Evolutionary conservation across 1,139 yeast genomes (phyloP), one percentile per base, ranked within the genome.

Genomic region (Blastobotrys proliferans): DNA sequence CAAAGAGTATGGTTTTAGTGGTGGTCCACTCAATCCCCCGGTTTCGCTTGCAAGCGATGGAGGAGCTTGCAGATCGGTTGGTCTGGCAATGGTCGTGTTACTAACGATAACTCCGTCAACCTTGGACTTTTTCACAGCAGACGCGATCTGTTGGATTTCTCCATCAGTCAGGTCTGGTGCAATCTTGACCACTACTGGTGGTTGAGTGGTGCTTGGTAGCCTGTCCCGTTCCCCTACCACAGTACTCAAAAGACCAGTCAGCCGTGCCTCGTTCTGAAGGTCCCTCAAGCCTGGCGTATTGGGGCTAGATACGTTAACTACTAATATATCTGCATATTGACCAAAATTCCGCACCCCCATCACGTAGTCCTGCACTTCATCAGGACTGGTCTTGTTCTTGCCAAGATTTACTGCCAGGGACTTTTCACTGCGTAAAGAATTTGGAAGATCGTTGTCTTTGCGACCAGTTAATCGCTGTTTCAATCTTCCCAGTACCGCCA

Each of bases 251-350:
- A 90, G 69, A 32, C 72, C 71, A 8, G 87, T 77, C 47, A 90
- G 73, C 60, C 83, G 84, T 49, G 72, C 73, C 56, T 86, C 95
- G 48, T 70, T 76, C 67, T 90, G 98, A 51, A 90, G 73, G 53
- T 81, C 87, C 57, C 97, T 77, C 52, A 90, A 73, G 1, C 97
- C 97, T 1, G 97, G 97, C 1, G 97, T 92, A 61, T 90, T 90
- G 48, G 98, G 98, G 39, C 95, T 84, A 0, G 96, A 87, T n/a
- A 90, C 96, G 57, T 90, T 90, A 51, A 90, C 76, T 30, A 90
- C 92, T 47, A 90, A 69, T 5, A 86, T 90, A 66, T 92, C 97
- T 3, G 97, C 96, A 56, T 74, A 80, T 11, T 81, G 78, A 8
- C 94, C 95, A 54, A 90, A 77, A 44, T 82, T 71, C 48, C 77